phyloP scores from a whole-genome alignment of 495 filamentous ascomycete species.

The Podospora didyma region DNA sequence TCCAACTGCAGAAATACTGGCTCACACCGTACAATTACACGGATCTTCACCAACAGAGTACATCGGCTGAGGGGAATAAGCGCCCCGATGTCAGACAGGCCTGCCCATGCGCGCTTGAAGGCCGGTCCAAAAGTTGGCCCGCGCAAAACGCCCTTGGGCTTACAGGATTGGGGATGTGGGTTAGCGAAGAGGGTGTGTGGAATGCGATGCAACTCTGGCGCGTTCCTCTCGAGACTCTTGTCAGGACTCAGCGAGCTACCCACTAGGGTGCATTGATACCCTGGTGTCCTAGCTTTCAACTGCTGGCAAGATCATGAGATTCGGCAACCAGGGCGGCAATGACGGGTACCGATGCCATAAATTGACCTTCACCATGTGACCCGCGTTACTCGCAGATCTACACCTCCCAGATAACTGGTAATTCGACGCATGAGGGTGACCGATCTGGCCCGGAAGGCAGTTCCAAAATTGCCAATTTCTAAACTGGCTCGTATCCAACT shows the following conservation, averaged over 20 bases:
- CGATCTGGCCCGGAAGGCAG: constrained; percentile 1
- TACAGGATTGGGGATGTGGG: neutral
- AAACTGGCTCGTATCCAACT: constrained; percentile 1
- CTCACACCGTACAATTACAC: too few species aligned
- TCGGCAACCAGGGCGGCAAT: too few species aligned
- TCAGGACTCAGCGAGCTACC: too few species aligned
- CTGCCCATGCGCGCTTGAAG: neutral
- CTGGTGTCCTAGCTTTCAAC: too few species aligned
- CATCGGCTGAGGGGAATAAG: neutral
- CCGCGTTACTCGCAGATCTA: neutral
- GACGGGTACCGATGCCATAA: too few species aligned
- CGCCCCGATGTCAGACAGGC: neutral
- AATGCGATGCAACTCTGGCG: too few species aligned
- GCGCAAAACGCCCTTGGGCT: neutral
- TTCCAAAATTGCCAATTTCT: constrained; percentile 14
- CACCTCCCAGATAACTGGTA: constrained; percentile 4
- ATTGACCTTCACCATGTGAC: neutral
- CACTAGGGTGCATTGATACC: too few species aligned
- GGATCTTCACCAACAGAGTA: too few species aligned
- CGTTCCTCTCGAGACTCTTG: too few species aligned
- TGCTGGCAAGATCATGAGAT: too few species aligned
- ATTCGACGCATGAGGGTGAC: neutral
- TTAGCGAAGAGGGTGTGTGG: too few species aligned
- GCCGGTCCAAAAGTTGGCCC: neutral
- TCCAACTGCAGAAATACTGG: constrained; percentile 3